Evolutionary conservation across 805 yeast species (phyloP).

Genomic region (Ogataea pilisensis): DNA sequence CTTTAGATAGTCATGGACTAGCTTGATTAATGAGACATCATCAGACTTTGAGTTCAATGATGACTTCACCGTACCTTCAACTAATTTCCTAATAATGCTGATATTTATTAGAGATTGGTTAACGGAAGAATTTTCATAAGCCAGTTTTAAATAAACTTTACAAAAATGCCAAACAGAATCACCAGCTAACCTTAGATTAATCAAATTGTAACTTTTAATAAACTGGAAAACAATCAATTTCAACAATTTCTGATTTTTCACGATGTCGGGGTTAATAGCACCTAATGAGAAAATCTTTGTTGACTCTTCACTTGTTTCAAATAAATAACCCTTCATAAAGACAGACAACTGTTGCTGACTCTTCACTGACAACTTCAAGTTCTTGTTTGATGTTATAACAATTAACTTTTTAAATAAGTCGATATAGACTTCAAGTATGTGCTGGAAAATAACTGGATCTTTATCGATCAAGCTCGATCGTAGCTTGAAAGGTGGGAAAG

Average conservation of each 20-base stretch:
- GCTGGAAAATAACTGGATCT: constrained; percentile 83
- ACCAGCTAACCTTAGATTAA: constrained; percentile 54
- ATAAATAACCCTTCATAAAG: constrained; percentile 54
- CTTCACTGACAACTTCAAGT: constrained; percentile 40
- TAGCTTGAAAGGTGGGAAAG: constrained; percentile 70
- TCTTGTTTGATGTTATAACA: constrained; percentile 20
- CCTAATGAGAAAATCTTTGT: constrained; percentile 65
- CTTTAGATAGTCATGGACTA: constrained; percentile 51
- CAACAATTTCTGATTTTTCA: constrained; percentile 44
- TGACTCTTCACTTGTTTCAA: constrained; percentile 59
- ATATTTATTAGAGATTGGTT: constrained; percentile 30
- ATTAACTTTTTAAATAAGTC: constrained; percentile 45
- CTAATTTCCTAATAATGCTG: constrained; percentile 43
- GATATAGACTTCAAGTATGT: constrained; percentile 62
- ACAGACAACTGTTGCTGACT: constrained; percentile 55
- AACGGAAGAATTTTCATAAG: constrained; percentile 22
- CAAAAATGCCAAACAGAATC: constrained; percentile 64
- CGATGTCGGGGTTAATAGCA: constrained; percentile 65
- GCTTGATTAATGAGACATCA: constrained; percentile 39
- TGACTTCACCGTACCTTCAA: constrained; percentile 52
- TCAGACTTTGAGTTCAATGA: constrained; percentile 47
- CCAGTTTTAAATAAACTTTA: constrained; percentile 44
- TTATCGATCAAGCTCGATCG: constrained; percentile 75
- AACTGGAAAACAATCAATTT: constrained; percentile 48
- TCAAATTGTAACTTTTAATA: constrained; percentile 48